Conservation (phyloP, 2,329 filamentous ascomycete species). For the Bipolaris bicolor region DNA sequence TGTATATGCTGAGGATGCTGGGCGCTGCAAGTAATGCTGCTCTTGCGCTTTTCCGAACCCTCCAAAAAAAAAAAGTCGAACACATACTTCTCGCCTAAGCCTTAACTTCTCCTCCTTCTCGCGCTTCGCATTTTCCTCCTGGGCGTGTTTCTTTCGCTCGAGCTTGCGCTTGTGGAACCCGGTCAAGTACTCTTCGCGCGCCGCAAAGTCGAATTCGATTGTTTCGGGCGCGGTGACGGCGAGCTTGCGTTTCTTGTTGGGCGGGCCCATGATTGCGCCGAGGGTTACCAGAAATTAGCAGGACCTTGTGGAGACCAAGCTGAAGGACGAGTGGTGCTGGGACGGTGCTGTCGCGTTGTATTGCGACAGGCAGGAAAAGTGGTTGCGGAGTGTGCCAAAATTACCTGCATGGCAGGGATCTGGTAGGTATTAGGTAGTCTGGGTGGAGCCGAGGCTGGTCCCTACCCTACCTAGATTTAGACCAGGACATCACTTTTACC, state of each 20-base stretch:
- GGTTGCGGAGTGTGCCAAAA: slow-evolving; percentile 25
- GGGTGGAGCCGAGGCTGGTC: slow-evolving; percentile 17
- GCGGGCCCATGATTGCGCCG: slow-evolving; percentile 16
- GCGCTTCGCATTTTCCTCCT: slow-evolving; percentile 78
- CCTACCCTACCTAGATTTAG: not conserved
- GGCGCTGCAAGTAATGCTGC: not conserved
- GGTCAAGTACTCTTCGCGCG: slow-evolving; percentile 85
- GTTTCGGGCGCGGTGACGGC: slow-evolving; percentile 67
- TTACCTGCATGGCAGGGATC: slow-evolving; percentile 31
- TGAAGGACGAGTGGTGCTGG: not conserved
- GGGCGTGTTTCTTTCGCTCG: slow-evolving; percentile 81
- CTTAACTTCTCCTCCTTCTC: slow-evolving; percentile 78
- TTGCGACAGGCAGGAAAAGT: slow-evolving; percentile 5
- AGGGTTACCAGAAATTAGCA: too few relatives aligned
- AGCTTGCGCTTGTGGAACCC: slow-evolving; percentile 97
- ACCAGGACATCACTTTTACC: not conserved
- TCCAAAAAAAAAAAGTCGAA: not conserved
- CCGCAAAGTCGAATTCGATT: slow-evolving; percentile 80
- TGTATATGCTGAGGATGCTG: too few relatives aligned
- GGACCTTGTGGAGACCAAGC: not conserved
- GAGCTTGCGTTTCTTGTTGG: slow-evolving; percentile 45
- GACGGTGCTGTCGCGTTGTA: slow-evolving; percentile 3
- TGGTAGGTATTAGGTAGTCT: slow-evolving; percentile 1
- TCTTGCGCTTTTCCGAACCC: not conserved
- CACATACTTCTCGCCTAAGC: slow-evolving; percentile 74